These are phyloP conservation scores for Ajuga chamaepitys DNA, from an alignment of 257 asterid genomes.

Conservation along the genomic window DNA sequence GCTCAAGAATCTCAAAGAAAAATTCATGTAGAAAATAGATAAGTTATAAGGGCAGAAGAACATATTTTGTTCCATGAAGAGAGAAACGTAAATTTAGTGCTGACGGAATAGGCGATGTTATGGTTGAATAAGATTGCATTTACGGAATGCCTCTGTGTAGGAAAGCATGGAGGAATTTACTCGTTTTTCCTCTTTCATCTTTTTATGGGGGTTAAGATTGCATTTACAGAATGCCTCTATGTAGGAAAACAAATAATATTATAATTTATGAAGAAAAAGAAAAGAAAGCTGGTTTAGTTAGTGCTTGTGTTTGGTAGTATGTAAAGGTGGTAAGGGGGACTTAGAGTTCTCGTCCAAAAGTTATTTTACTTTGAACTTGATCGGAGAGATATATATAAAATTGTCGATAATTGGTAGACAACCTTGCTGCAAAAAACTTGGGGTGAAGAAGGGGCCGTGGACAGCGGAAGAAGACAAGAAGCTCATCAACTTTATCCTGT, in stretches of 20 bases:
- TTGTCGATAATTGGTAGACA: slow-evolving; percentile 64
- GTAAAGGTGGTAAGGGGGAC: slow-evolving; percentile 64
- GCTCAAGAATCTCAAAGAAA: no score
- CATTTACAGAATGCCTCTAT: no score
- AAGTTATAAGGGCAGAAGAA: no score
- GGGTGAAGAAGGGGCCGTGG: slow-evolving; percentile 99
- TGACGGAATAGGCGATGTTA: slow-evolving; percentile 73
- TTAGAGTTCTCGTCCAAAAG: slow-evolving; percentile 20
- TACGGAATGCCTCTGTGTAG: slow-evolving; percentile 30
- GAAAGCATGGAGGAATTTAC: slow-evolving; percentile 18
- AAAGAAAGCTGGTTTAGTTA: not conserved
- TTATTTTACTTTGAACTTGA: not conserved
- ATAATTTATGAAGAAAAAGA: no score
- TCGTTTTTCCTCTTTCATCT: no score
- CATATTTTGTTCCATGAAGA: no score
- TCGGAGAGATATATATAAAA: not conserved
- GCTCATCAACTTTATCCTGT: slow-evolving; percentile 70
- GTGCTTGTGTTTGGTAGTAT: slow-evolving; percentile 29
- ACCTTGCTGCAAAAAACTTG: slow-evolving; percentile 94
- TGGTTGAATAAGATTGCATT: slow-evolving; percentile 76
- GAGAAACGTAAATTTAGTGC: slow-evolving; percentile 35
- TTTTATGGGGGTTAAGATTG: not conserved
- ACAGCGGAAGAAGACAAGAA: slow-evolving; percentile 94
- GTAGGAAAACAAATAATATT: slow-evolving; percentile 1
- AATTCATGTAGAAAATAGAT: no score